Percentiles rank a stretch among this genome's conserved stretches.
Conservation (phyloP, 805 yeast genomes). For the Starmerella kuoi region DNA sequence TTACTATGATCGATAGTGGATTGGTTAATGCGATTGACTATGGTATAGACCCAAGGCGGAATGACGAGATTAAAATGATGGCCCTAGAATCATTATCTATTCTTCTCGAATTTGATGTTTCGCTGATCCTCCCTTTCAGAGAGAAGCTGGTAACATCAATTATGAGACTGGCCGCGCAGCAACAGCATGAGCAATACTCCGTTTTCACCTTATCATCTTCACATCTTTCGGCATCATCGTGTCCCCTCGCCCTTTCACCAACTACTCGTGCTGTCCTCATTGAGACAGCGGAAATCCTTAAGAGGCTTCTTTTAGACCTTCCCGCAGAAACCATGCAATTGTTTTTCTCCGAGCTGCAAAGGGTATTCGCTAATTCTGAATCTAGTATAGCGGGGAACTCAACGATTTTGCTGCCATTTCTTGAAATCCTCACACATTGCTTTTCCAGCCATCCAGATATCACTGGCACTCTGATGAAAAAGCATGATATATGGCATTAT, state of each 20-base stretch:
- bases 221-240: neutral
- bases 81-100: constrained; percentile 47
- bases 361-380: too few relatives aligned
- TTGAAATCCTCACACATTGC: neutral
- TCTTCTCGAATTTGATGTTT: constrained; percentile 7
- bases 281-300: neutral
- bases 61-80: constrained; percentile 41
- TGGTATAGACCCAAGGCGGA: constrained; percentile 44
- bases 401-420: neutral
- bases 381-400: neutral
- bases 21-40: constrained; percentile 56
- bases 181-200: neutral
- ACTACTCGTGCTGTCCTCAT: neutral
- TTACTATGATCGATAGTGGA: constrained; percentile 52
- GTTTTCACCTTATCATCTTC: neutral
- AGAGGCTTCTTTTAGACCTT: neutral
- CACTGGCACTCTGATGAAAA: neutral
- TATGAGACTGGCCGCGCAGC: neutral
- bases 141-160: neutral
- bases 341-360: neutral
- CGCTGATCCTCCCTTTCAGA: neutral
- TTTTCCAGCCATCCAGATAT: neutral
- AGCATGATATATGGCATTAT: too few relatives aligned
- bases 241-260: neutral
- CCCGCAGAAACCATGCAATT: neutral